Evolutionary conservation across 2,329 filamentous ascomycete genomes (phyloP).

Genomic region (Colletotrichum noveboracense): DNA sequence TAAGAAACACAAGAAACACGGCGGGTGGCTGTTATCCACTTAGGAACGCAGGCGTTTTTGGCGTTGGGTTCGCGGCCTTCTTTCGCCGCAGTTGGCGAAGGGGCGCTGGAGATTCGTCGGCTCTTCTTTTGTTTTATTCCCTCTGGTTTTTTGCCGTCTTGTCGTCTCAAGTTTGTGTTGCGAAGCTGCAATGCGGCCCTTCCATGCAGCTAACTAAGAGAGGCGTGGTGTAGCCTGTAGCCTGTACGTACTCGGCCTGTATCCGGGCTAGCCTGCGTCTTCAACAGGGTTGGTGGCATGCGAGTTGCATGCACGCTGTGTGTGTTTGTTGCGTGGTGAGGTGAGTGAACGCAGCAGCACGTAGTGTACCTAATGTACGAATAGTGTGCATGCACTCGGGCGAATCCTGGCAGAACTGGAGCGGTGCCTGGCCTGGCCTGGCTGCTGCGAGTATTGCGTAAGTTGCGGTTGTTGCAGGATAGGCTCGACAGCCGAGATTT

Average conservation of each 20-base stretch:
- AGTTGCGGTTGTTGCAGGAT: neutral
- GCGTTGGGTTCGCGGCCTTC: neutral
- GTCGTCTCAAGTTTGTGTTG: conserved; percentile 14
- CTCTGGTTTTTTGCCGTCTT: neutral
- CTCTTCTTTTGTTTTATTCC: neutral
- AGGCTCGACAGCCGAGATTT: neutral
- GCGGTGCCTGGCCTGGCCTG: neutral
- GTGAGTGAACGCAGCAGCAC: neutral
- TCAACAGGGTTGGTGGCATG: neutral
- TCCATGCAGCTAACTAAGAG: conserved; percentile 12
- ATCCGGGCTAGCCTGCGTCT: neutral
- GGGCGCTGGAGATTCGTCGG: neutral
- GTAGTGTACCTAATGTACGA: neutral
- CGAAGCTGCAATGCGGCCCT: conserved; percentile 12
- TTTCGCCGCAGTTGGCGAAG: conserved; percentile 1
- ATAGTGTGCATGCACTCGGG: neutral
- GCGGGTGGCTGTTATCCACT: neutral
- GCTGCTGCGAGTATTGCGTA: neutral
- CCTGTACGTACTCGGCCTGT: conserved; percentile 4
- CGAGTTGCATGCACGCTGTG: neutral
- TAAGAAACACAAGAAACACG: neutral
- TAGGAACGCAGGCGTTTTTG: neutral
- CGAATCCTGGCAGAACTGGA: neutral
- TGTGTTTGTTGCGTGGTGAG: neutral
- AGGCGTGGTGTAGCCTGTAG: neutral